Base-by-base conservation (phyloP, 1,139 yeast species). In the Kodamaea anthophila region DNA sequence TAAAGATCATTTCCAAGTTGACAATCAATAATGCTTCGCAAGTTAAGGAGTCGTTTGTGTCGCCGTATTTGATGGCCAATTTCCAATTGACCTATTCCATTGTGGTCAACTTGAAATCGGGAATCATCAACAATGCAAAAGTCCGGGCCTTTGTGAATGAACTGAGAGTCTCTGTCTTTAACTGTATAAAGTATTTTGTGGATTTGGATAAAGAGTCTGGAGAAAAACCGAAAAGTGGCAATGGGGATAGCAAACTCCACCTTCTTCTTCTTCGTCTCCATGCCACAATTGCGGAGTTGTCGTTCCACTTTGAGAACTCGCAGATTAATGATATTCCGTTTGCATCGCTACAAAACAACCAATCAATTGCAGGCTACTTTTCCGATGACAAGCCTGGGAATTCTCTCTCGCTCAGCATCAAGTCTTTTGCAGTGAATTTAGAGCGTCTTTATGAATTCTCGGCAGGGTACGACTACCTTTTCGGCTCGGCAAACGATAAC, bases 391-490 rank as follows among this genome's bases (percentile, higher is more conserved):
- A 32, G 26, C 66, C 61, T 4, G 43, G 30, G 15, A 47, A 58
- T 10, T 60, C 53, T 13, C 49, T 57, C 25, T 60, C 51, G 21
- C 38, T 51, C 26, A 40, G 38, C 13, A 51, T 53, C 32, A 65
- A 57, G 39, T 62, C 59, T 3, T 44, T 46, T 5, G 54, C 62
- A 3, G 42, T 63, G 23, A 61, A 60, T 39, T 40, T 58, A 13
- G 46, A 56, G 11, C 54, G 60, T 32, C 37, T 71, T 15, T 41
- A 49, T 14, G 42, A 51, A 9, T 53, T 51, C 24, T 57, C 70
- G 8, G 76, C 86, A 1, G 88, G 87, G 0, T 80, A 65, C 46
- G 79, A 77, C 34, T 60, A 77, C 3, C 46, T 67, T 11, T 80
- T 74, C 44, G 59, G 63, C 21, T 60, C 69, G 8, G 47, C 39